Conservation (phyloP, 2,329 filamentous ascomycete genomes). For the Epichloe scottii region DNA sequence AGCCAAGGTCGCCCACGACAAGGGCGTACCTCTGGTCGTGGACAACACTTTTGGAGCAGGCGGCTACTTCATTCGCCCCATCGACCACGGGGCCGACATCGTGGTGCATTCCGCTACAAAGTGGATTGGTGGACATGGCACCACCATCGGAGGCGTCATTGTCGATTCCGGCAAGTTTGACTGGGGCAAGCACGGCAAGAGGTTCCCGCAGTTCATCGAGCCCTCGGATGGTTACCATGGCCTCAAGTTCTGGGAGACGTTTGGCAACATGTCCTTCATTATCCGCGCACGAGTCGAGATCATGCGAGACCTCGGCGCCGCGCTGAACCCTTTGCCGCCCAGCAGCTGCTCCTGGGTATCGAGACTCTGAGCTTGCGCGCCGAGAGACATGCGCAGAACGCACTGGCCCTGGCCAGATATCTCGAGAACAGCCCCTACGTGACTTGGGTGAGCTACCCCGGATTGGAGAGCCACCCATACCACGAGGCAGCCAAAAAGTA, state of each 20-base stretch:
- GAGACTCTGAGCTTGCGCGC: constrained; percentile 82
- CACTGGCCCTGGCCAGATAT: constrained; percentile 67
- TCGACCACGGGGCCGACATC: constrained; percentile 85
- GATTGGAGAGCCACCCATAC: constrained; percentile 67
- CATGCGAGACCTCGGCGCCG: constrained; percentile 71
- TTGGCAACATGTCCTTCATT: constrained; percentile 70
- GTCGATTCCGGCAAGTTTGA: constrained; percentile 87
- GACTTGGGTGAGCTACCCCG: constrained; percentile 88
- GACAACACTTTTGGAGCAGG: constrained; percentile 95
- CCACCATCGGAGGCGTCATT: constrained; percentile 76
- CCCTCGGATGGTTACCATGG: constrained; percentile 84
- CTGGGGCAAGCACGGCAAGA: constrained; percentile 71
- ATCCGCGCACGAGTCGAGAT: constrained; percentile 83
- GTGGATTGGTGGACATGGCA: constrained; percentile 94
- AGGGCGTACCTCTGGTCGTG: constrained; percentile 56
- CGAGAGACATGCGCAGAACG: constrained; percentile 78
- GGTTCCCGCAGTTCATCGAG: constrained; percentile 89
- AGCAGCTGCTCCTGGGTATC: constrained; percentile 77
- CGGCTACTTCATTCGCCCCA: constrained; percentile 75
- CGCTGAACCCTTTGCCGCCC: constrained; percentile 80
- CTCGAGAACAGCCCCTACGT: constrained; percentile 75
- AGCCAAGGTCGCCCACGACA: constrained; percentile 60
- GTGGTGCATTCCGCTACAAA: constrained; percentile 92
- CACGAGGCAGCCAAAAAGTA: constrained; percentile 80
- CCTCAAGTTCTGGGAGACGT: constrained; percentile 88